These are phyloP conservation scores for Castanea mollissima DNA, from an alignment of 306 rosid species.

Conservation along the genomic window DNA sequence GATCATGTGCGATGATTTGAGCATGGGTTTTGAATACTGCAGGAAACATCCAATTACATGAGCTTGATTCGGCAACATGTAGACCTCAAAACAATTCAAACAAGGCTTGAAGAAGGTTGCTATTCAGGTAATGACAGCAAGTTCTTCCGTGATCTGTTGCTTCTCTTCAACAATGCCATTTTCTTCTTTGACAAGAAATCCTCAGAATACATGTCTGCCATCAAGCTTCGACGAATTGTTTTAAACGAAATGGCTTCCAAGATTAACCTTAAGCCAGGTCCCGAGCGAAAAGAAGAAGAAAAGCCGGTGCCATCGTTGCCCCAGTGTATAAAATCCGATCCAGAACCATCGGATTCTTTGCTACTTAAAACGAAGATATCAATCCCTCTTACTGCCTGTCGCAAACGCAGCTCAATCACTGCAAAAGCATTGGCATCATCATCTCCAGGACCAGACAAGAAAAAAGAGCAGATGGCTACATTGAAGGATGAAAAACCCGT, in stretches of 20 bases:
- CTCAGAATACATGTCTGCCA: conserved; percentile 16
- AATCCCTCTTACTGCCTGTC: conserved; percentile 29
- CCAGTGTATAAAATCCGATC: conserved; percentile 3
- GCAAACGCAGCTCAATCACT: conserved; percentile 35
- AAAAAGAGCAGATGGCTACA: conserved; percentile 6
- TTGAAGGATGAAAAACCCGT: conserved; percentile 20
- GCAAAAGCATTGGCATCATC: conserved; percentile 36
- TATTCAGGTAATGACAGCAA: conserved; percentile 19
- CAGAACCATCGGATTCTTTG: conserved; percentile 20
- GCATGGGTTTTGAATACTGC: neutral
- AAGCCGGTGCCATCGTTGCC: neutral
- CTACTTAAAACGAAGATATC: conserved; percentile 27
- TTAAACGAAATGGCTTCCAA: conserved; percentile 13
- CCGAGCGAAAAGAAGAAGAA: conserved; percentile 6
- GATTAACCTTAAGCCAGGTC: neutral
- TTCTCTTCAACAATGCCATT: conserved; percentile 21
- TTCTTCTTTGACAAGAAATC: conserved; percentile 17
- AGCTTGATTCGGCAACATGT: conserved; percentile 20
- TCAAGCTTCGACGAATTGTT: conserved; percentile 24
- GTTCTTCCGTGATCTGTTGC: conserved; percentile 28
- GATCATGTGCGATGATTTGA: neutral
- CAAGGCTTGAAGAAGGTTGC: conserved; percentile 27
- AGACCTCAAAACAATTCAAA: conserved; percentile 26
- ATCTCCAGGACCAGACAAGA: conserved; percentile 20
- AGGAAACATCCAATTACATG: conserved; percentile 11